A percentile compares a stretch with the other conserved stretches of the same genome.
phyloP scores from a whole-genome alignment of 306 rosid genomes.

The Ziziphus jujuba region DNA sequence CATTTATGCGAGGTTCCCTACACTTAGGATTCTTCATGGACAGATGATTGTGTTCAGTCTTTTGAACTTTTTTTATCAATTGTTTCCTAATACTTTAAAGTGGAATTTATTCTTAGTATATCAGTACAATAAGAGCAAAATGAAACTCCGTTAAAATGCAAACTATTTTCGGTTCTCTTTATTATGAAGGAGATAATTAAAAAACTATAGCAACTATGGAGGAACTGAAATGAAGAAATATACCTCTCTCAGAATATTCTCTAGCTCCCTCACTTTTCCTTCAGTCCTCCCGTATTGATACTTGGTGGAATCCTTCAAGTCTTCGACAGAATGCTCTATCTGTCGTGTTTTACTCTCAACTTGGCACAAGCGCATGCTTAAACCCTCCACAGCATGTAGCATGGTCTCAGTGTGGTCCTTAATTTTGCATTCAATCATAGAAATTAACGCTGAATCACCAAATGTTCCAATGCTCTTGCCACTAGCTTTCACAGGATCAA shows the following conservation, averaged over 20 bases:
- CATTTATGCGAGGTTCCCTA: too few species aligned
- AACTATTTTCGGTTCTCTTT: not conserved
- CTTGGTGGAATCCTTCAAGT: slow-evolving; percentile 31
- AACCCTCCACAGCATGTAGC: slow-evolving; percentile 28
- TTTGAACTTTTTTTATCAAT: too few species aligned
- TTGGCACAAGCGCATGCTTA: slow-evolving; percentile 33
- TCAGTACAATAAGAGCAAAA: too few species aligned
- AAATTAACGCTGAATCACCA: slow-evolving; percentile 12
- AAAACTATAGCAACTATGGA: not conserved
- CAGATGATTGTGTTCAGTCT: too few species aligned
- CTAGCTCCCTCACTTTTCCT: slow-evolving; percentile 32
- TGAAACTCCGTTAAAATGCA: too few species aligned
- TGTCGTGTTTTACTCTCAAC: slow-evolving; percentile 33
- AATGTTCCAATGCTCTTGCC: not conserved
- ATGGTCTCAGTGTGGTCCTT: slow-evolving; percentile 23
- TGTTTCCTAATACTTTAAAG: too few species aligned
- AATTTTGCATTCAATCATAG: slow-evolving; percentile 32
- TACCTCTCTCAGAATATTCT: slow-evolving; percentile 34
- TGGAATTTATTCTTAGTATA: too few species aligned
- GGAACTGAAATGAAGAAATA: not conserved
- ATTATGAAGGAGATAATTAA: not conserved
- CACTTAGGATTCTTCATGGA: too few species aligned
- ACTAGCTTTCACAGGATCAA: not conserved
- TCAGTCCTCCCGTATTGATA: slow-evolving; percentile 28
- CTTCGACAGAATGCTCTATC: slow-evolving; percentile 33